Percentiles rank a stretch among this genome's conserved stretches.
Conservation (phyloP, 2,329 filamentous ascomycete species). For the Phoma herbarum region DNA sequence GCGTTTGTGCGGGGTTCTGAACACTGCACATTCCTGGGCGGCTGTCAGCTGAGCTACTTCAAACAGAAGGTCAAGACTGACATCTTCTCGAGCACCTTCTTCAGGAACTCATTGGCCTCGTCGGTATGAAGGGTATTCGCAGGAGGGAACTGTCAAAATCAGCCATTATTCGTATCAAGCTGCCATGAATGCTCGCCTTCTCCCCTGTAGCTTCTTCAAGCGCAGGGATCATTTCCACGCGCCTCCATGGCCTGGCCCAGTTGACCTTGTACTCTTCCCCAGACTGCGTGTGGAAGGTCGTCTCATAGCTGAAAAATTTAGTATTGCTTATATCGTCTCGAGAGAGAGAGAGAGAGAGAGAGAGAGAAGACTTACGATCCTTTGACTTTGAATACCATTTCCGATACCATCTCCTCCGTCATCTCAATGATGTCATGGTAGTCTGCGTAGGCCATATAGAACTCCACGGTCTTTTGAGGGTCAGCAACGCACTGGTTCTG, state of each 20-base stretch:
- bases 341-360: no score
- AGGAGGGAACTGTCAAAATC: constrained; percentile 72
- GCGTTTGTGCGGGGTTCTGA: no score
- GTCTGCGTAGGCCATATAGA: constrained; percentile 78
- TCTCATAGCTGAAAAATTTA: constrained; percentile 65
- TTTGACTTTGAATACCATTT: constrained; percentile 86
- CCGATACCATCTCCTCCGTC: constrained; percentile 92
- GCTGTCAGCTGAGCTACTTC: no score
- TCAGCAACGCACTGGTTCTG: no score
- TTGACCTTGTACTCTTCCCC: constrained; percentile 91
- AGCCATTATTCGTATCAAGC: neutral
- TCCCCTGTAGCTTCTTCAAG: constrained; percentile 89
- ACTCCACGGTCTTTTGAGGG: constrained; percentile 78
- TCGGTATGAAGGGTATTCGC: constrained; percentile 87
- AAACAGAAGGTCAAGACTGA: no score
- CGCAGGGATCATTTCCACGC: constrained; percentile 94
- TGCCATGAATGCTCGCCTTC: constrained; percentile 56
- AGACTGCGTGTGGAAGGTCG: constrained; percentile 83
- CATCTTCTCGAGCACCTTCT: constrained; percentile 79
- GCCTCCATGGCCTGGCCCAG: constrained; percentile 94
- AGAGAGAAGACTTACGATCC: neutral
- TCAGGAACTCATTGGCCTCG: constrained; percentile 87
- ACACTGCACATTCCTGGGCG: no score
- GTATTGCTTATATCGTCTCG: no score
- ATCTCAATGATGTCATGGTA: constrained; percentile 88